Evolutionary conservation across 306 rosid genomes (phyloP).

Genomic region (Prunus mume): DNA sequence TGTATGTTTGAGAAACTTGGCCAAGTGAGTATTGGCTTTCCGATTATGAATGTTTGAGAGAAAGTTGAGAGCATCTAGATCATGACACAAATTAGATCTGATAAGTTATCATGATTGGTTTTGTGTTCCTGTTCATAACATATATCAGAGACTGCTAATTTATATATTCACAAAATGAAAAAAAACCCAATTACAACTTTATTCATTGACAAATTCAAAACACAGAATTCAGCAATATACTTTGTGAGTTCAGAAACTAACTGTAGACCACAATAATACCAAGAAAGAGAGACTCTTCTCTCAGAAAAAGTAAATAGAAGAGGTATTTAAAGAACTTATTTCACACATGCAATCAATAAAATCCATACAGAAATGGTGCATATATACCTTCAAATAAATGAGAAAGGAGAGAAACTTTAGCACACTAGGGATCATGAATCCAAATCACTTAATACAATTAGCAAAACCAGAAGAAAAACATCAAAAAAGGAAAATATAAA

Average conservation of each 20-base stretch:
- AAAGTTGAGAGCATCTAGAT: background rate
- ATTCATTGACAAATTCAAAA: background rate
- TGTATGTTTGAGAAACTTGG: background rate
- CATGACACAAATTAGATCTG: no score
- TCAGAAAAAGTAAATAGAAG: background rate
- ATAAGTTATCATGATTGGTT: background rate
- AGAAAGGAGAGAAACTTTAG: no score
- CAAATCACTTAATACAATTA: background rate
- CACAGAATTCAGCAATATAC: background rate
- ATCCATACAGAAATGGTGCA: no score
- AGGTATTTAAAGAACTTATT: background rate
- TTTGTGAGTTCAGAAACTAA: background rate
- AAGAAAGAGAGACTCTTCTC: background rate
- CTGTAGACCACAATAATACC: background rate
- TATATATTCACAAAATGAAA: background rate
- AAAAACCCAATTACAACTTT: background rate
- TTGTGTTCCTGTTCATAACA: background rate
- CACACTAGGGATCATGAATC: no score
- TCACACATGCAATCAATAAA: background rate
- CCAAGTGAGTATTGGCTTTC: background rate
- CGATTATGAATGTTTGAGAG: background rate
- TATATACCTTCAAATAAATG: no score
- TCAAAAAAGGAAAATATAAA: background rate
- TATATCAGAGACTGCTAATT: background rate
- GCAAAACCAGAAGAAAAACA: background rate